Conservation (phyloP, 345 rosid species). For the Arabidopsis arenosa region DNA sequence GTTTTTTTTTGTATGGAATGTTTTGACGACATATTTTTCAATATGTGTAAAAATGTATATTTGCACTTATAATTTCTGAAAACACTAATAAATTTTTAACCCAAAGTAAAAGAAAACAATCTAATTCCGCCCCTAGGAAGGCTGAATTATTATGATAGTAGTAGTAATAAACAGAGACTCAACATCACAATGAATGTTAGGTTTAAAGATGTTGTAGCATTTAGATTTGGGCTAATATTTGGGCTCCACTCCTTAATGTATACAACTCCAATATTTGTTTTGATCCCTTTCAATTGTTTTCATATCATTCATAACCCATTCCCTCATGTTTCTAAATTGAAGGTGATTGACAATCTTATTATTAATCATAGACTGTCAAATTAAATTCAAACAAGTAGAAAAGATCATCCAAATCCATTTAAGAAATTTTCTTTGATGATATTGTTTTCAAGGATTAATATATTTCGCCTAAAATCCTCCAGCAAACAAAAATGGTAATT, state of each 20-base stretch:
- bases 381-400: background rate
- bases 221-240: constrained; percentile 32
- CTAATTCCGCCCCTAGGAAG: constrained; percentile 25
- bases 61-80: background rate
- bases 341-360: constrained; percentile 14
- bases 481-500: too few species aligned
- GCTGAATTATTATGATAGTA: constrained; percentile 1
- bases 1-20: background rate
- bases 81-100: background rate
- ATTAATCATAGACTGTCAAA: background rate
- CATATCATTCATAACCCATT: constrained; percentile 33
- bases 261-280: constrained; percentile 32
- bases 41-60: background rate
- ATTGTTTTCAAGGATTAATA: too few species aligned
- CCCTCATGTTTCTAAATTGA: constrained; percentile 40
- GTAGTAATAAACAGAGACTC: constrained; percentile 28
- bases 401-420: background rate
- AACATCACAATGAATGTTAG: constrained; percentile 40
- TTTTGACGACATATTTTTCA: background rate
- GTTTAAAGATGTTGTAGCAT: constrained; percentile 30
- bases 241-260: constrained; percentile 43
- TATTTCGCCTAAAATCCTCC: too few species aligned
- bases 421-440: too few species aligned
- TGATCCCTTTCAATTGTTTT: constrained; percentile 31
- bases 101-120: constrained; percentile 18